Percentiles rank a stretch among this genome's conserved stretches.
phyloP scores from a whole-genome alignment of 2,329 filamentous ascomycete genomes.

The Sclerotinia subarctica region DNA sequence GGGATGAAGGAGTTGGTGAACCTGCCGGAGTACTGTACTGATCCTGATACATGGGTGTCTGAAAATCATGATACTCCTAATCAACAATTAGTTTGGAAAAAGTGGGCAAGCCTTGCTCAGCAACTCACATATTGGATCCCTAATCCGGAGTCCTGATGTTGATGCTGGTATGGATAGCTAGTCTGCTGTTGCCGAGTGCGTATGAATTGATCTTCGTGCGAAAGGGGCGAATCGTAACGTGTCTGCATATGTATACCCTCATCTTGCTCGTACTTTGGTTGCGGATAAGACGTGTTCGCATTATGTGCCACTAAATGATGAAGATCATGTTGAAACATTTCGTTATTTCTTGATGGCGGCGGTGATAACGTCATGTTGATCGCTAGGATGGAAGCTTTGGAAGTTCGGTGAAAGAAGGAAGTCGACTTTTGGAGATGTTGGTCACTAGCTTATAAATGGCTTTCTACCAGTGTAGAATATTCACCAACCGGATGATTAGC shows the following conservation, averaged over 20 bases:
- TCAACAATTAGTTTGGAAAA: conserved; percentile 30
- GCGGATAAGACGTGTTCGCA: conserved; percentile 35
- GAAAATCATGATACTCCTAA: conserved; percentile 25
- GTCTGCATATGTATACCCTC: conserved; percentile 31
- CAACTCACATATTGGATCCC: conserved; percentile 34
- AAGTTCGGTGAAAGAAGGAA: not conserved
- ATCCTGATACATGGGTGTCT: conserved; percentile 34
- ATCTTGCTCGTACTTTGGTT: conserved; percentile 32
- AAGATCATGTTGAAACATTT: conserved; percentile 44
- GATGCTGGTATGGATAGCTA: conserved; percentile 33
- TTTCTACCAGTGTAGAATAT: conserved; percentile 6
- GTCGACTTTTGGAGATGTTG: not conserved
- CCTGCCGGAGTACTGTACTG: conserved; percentile 51
- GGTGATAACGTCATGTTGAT: conserved; percentile 32
- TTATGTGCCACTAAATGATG: conserved; percentile 48
- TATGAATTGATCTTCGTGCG: conserved; percentile 26
- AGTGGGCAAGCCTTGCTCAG: not conserved
- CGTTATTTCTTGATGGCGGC: conserved; percentile 44
- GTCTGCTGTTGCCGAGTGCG: conserved; percentile 27
- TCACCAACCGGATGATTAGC: conserved; percentile 5
- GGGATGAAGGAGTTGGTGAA: conserved; percentile 47
- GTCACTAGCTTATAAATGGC: conserved; percentile 10
- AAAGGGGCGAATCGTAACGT: conserved; percentile 34
- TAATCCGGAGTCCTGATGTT: conserved; percentile 32
- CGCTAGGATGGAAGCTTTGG: conserved; percentile 7